Evolutionary conservation across 148 eudicot species (phyloP).

Genomic region (Polygonum maritimum): DNA sequence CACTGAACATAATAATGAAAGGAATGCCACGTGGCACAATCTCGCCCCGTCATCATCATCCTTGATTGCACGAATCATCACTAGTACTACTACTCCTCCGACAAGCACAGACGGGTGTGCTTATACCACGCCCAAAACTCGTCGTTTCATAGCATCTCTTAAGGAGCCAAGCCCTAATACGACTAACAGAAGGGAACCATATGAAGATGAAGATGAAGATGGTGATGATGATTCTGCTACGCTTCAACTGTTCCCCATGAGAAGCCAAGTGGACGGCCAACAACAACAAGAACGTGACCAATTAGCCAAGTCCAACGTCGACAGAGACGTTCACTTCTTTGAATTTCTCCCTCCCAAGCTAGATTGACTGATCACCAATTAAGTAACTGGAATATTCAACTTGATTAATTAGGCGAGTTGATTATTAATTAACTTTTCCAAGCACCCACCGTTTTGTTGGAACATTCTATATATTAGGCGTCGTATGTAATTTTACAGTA

Average conservation of each 20-base stretch:
- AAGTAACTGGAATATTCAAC: neutral
- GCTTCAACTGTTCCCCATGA: slow-evolving; percentile 38
- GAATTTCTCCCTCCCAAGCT: slow-evolving; percentile 8
- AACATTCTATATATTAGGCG: neutral
- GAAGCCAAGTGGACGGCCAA: slow-evolving; percentile 6
- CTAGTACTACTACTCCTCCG: slow-evolving; percentile 10
- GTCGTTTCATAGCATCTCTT: neutral
- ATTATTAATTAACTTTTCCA: neutral
- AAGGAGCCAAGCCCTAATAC: neutral
- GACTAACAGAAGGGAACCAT: neutral
- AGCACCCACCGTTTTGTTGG: neutral
- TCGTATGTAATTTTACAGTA: neutral
- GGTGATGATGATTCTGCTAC: slow-evolving; percentile 16
- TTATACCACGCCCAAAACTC: neutral
- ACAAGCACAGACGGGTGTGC: neutral
- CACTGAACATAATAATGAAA: slow-evolving; percentile 15
- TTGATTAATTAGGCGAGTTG: neutral
- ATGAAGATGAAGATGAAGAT: neutral
- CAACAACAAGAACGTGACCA: neutral
- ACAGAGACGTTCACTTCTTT: slow-evolving; percentile 1
- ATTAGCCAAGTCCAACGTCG: neutral
- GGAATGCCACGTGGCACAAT: slow-evolving; percentile 60
- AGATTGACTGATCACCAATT: neutral
- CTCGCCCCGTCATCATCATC: slow-evolving; percentile 13
- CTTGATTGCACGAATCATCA: neutral